These are phyloP conservation scores for Amanita brunnescens DNA, from an alignment of 768 basidiomycete species.

Conservation along the genomic window DNA sequence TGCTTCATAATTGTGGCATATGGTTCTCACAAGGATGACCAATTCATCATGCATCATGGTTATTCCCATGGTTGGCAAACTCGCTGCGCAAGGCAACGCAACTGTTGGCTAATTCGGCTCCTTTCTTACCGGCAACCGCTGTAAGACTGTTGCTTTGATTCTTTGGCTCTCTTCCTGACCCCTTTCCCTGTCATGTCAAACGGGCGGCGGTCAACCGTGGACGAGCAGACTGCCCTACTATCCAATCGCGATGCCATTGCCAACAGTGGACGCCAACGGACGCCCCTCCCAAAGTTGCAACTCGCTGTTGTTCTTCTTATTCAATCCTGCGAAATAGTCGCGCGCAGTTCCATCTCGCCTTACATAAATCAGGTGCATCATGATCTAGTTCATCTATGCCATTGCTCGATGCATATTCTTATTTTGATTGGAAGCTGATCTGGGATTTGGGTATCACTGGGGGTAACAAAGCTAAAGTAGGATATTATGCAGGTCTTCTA, in stretches of 20 bases:
- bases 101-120: too few relatives aligned
- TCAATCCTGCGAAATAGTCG: conserved; percentile 27
- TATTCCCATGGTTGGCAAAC: too few relatives aligned
- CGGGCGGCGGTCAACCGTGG: neutral
- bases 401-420: neutral
- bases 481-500: conserved; percentile 62
- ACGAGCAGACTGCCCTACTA: conserved; percentile 4
- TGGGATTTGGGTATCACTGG: conserved; percentile 53
- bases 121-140: too few relatives aligned
- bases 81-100: too few relatives aligned
- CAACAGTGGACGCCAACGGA: conserved; percentile 10
- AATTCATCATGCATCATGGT: too few relatives aligned
- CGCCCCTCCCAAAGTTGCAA: conserved; percentile 46
- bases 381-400: neutral
- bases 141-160: too few relatives aligned
- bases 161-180: neutral
- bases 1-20: too few relatives aligned
- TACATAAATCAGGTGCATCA: conserved; percentile 7
- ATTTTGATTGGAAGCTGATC: conserved; percentile 34
- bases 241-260: neutral
- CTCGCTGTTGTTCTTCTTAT: conserved; percentile 37
- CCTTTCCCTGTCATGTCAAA: neutral
- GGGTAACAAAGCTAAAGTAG: conserved; percentile 55
- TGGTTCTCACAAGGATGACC: too few relatives aligned
- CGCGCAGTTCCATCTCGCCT: conserved; percentile 1